Percentiles rank a stretch among this genome's conserved stretches.
These are phyloP conservation scores for Rhizomucor miehei DNA, from an alignment of 371 early-diverging fungal species.

Conservation along the genomic window DNA sequence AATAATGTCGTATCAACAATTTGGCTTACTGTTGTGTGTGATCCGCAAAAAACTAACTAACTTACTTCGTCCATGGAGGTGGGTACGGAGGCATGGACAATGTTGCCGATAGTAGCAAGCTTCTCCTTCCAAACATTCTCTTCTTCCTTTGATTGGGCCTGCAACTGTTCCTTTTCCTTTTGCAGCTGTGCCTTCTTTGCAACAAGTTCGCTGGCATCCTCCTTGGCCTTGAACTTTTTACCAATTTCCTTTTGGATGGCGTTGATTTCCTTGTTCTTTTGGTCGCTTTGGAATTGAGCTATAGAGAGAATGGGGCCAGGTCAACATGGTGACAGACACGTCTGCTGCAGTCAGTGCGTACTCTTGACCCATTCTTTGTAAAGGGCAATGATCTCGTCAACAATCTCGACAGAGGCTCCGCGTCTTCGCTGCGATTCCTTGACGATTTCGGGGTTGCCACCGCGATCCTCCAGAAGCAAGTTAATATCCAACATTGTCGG, in stretches of 20 bases:
- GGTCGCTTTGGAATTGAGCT: constrained; percentile 87
- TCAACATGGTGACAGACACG: too few relatives aligned
- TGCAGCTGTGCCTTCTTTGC: constrained; percentile 73
- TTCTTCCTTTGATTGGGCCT: constrained; percentile 69
- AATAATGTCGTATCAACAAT: background rate
- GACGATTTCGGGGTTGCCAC: constrained; percentile 93
- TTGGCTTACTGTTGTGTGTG: background rate
- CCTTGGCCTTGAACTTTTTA: constrained; percentile 88
- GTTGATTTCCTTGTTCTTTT: constrained; percentile 89
- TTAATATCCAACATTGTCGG: constrained; percentile 83
- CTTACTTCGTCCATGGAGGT: constrained; percentile 82
- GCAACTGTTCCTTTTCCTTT: constrained; percentile 68
- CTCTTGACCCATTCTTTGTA: constrained; percentile 92
- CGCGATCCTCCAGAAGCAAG: constrained; percentile 87
- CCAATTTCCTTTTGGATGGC: constrained; percentile 91
- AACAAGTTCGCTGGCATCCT: constrained; percentile 79
- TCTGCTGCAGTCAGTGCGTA: constrained; percentile 29
- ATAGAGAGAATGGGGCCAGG: background rate
- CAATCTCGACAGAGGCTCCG: constrained; percentile 79
- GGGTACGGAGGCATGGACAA: constrained; percentile 94
- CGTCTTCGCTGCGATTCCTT: constrained; percentile 92
- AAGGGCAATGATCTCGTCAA: constrained; percentile 89
- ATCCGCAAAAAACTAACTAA: constrained; percentile 22
- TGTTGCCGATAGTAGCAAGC: constrained; percentile 89
- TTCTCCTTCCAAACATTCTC: constrained; percentile 68